Percentiles rank a stretch among this genome's conserved stretches.
Conservation (phyloP, 1,139 yeast genomes). For the Hyphopichia khmerensis region DNA sequence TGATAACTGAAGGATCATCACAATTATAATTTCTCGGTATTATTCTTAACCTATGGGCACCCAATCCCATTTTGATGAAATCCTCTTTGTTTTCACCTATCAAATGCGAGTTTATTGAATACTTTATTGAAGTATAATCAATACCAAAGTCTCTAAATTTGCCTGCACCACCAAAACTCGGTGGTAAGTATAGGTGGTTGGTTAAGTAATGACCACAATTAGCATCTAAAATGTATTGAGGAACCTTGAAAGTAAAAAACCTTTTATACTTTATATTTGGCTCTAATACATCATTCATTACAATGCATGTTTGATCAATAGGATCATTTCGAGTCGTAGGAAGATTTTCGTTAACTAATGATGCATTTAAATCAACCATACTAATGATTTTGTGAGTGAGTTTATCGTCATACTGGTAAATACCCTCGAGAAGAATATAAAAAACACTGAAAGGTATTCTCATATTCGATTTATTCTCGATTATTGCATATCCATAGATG, state of each 20-base stretch:
- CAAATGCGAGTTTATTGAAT: background rate
- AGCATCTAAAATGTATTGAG: conserved; percentile 1
- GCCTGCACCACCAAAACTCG: conserved; percentile 3
- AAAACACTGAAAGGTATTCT: conserved; percentile 1
- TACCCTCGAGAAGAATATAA: conserved; percentile 3
- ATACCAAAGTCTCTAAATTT: conserved; percentile 3
- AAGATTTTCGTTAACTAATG: background rate
- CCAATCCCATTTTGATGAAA: background rate
- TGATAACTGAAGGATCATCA: background rate
- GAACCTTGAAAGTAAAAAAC: conserved; percentile 3
- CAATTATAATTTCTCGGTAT: background rate
- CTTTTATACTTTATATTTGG: conserved; percentile 2
- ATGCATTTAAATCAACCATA: conserved; percentile 4
- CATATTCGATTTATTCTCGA: background rate
- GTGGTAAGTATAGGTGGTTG: conserved; percentile 1
- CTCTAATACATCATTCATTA: background rate
- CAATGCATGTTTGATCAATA: background rate
- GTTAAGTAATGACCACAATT: conserved; percentile 1
- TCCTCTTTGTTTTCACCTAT: background rate
- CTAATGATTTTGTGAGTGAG: background rate
- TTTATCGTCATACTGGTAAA: conserved; percentile 2
- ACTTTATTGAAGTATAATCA: background rate
- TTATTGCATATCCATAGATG: conserved; percentile 2
- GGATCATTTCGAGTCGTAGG: background rate
- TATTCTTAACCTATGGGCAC: background rate